A percentile compares a stretch with the other conserved stretches of the same genome.
Evolutionary conservation across 306 rosid genomes (phyloP).

Genomic region (Oxytropis ochrocephala): DNA sequence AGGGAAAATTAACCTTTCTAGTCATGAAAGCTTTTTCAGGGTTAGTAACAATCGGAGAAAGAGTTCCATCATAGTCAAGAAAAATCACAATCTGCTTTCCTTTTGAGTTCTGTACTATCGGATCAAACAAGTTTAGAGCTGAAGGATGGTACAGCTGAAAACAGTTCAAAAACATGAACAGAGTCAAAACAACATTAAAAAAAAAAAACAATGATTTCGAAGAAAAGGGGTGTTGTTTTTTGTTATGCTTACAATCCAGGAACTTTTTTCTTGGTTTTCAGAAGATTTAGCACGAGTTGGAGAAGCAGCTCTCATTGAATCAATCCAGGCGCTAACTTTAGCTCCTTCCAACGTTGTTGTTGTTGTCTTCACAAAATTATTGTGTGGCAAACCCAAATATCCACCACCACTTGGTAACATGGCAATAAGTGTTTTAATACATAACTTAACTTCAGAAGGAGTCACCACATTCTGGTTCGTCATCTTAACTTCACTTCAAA

Average conservation of each 20-base stretch:
- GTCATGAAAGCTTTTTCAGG: constrained; percentile 92
- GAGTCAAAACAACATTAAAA: not conserved
- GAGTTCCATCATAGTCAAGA: constrained; percentile 95
- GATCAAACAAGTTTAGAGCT: constrained; percentile 58
- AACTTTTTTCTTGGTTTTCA: constrained; percentile 32
- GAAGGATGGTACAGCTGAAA: constrained; percentile 69
- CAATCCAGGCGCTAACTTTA: constrained; percentile 59
- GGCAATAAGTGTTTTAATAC: constrained; percentile 33
- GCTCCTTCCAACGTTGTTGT: constrained; percentile 39
- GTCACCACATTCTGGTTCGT: constrained; percentile 58
- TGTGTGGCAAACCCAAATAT: constrained; percentile 30
- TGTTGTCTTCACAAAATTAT: constrained; percentile 28
- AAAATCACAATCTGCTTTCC: constrained; percentile 75
- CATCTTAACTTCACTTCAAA: constrained; percentile 31
- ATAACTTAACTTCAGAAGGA: constrained; percentile 36
- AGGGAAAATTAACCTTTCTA: constrained; percentile 42
- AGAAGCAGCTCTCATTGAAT: constrained; percentile 86
- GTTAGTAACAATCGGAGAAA: constrained; percentile 81
- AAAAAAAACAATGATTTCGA: not conserved
- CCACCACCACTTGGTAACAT: constrained; percentile 36
- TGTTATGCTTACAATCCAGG: constrained; percentile 56
- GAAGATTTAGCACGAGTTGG: constrained; percentile 52
- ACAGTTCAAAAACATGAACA: not conserved
- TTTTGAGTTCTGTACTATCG: constrained; percentile 42
- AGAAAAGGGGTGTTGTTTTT: not conserved